A percentile compares a stretch with the other conserved stretches of the same genome.
Conservation (phyloP, 805 yeast species). For the Lipomyces starkeyi region DNA sequence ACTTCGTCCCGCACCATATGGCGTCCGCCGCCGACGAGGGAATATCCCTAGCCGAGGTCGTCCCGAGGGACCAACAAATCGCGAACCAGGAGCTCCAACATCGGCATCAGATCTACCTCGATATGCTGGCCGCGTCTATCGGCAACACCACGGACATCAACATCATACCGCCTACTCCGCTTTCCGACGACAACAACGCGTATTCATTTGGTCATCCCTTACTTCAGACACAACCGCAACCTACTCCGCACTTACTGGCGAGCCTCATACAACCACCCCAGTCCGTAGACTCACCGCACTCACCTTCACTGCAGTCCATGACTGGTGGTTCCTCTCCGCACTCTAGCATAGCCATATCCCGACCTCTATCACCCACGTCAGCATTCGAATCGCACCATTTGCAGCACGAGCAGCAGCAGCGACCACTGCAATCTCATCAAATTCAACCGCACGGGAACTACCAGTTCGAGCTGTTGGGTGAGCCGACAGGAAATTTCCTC, state of each 20-base stretch:
- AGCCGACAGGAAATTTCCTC: background rate
- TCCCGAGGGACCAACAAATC: background rate
- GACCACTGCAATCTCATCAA: background rate
- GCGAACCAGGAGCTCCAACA: background rate
- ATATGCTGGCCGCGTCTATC: background rate
- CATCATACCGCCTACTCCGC: slow-evolving; percentile 6
- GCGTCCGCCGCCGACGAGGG: background rate
- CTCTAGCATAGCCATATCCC: background rate
- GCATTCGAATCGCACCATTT: background rate
- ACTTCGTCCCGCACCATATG: background rate
- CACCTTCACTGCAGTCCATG: background rate
- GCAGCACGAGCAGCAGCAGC: background rate
- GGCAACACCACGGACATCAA: background rate
- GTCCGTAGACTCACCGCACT: background rate
- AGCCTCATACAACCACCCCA: background rate
- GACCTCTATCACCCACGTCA: background rate
- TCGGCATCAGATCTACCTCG: slow-evolving; percentile 1
- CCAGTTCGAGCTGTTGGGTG: slow-evolving; percentile 1
- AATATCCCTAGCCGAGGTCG: background rate
- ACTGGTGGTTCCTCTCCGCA: background rate
- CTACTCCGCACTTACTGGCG: background rate
- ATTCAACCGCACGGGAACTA: background rate
- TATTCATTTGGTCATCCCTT: background rate
- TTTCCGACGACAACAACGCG: background rate
- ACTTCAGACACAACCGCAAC: background rate